These are phyloP conservation scores for Przewalskia tangutica DNA, from an alignment of 257 asterid species.

Conservation along the genomic window DNA sequence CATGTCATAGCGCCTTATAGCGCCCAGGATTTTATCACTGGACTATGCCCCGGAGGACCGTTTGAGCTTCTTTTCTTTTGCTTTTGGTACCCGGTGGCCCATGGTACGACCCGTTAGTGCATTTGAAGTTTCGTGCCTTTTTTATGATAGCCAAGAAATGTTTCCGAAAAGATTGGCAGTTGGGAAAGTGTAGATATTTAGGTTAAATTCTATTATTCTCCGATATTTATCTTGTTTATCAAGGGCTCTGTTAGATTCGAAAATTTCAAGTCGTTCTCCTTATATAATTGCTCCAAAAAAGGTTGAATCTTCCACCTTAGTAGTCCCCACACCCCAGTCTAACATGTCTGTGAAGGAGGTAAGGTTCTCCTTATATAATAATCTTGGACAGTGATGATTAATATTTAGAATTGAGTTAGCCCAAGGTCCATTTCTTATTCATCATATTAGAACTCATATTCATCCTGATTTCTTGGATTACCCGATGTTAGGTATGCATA, in stretches of 20 bases:
- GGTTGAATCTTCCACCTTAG: too few species aligned
- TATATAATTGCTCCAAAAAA: too few species aligned
- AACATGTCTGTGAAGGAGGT: too few species aligned
- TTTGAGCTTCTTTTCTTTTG: background rate
- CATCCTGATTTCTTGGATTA: background rate
- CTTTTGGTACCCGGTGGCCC: constrained; percentile 3
- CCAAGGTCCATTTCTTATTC: background rate
- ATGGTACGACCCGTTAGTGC: background rate
- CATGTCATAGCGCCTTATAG: too few species aligned
- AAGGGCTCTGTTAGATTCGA: background rate
- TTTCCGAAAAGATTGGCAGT: background rate
- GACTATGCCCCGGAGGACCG: too few species aligned
- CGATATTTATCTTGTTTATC: background rate
- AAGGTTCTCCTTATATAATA: background rate
- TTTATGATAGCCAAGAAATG: background rate
- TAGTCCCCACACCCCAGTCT: too few species aligned
- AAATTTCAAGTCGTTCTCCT: background rate
- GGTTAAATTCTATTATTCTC: background rate
- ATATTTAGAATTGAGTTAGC: background rate
- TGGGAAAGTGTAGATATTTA: background rate
- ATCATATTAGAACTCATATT: background rate
- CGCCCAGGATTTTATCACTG: too few species aligned
- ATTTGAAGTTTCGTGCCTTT: background rate
- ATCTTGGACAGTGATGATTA: too few species aligned
- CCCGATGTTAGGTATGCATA: background rate